Evolutionary conservation across 495 filamentous ascomycete genomes (phyloP).

Genomic region (Penicillium coffeae): DNA sequence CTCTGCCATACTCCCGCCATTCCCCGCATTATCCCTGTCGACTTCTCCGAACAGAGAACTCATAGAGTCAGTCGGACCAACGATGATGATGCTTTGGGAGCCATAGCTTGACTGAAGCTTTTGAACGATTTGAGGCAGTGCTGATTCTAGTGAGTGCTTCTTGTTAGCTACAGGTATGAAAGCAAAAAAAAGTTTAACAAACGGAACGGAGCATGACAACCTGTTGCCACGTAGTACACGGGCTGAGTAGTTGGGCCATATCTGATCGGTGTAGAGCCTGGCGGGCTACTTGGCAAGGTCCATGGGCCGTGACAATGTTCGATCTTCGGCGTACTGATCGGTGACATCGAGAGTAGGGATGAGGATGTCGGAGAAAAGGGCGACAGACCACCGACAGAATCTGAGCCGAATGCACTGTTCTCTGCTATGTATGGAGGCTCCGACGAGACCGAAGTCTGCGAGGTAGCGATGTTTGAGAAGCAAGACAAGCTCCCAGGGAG

Average conservation of each 20-base stretch:
- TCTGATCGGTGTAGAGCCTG: background rate
- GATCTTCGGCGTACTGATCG: background rate
- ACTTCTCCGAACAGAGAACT: background rate
- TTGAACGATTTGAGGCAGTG: slow-evolving; percentile 20
- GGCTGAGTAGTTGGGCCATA: slow-evolving; percentile 7
- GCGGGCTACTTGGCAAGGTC: background rate
- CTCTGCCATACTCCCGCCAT: too few relatives aligned
- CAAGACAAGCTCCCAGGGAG: too few relatives aligned
- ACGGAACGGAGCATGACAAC: background rate
- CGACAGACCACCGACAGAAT: too few relatives aligned
- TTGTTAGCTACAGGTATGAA: background rate
- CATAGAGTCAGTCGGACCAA: background rate
- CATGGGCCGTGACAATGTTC: slow-evolving; percentile 3
- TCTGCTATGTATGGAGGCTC: too few relatives aligned
- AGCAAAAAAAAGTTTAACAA: background rate
- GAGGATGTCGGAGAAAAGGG: background rate
- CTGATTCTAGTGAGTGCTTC: slow-evolving; percentile 5
- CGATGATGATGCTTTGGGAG: background rate
- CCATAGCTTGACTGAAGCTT: background rate
- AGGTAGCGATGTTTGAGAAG: background rate
- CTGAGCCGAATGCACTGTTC: too few relatives aligned
- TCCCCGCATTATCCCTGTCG: too few relatives aligned
- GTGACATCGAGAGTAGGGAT: background rate
- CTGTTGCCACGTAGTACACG: slow-evolving; percentile 19
- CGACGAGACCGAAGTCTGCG: too few relatives aligned